A percentile compares a stretch with the other conserved stretches of the same genome.
These are phyloP conservation scores for Inosperma sp. DNA, from an alignment of 768 basidiomycete species.

Conservation along the genomic window DNA sequence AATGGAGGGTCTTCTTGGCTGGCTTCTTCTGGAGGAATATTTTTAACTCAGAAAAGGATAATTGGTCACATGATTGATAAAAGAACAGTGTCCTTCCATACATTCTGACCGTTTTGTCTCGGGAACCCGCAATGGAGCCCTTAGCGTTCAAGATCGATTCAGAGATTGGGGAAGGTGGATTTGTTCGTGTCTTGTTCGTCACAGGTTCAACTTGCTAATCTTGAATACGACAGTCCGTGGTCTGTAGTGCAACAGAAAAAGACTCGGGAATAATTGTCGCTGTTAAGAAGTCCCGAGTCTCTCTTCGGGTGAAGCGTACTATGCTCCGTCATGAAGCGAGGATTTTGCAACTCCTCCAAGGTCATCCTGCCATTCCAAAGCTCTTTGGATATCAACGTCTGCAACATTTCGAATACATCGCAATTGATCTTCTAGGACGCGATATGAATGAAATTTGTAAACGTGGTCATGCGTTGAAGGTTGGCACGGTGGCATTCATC, in stretches of 20 bases:
- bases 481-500: conserved; percentile 8
- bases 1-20: too few species aligned
- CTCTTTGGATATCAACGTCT: conserved; percentile 27
- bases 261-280: conserved; percentile 6
- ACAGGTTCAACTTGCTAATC: too few species aligned
- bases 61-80: too few species aligned
- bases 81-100: too few species aligned
- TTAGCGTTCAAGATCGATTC: too few species aligned
- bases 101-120: too few species aligned
- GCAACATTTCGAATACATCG: conserved; percentile 30
- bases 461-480: not conserved
- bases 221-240: conserved; percentile 21
- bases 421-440: conserved; percentile 27
- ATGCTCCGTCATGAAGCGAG: conserved; percentile 24
- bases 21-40: too few species aligned
- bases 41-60: too few species aligned
- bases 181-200: too few species aligned
- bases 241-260: conserved; percentile 19
- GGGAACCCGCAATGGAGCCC: too few species aligned
- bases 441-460: conserved; percentile 17
- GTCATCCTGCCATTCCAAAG: conserved; percentile 27
- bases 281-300: conserved; percentile 27
- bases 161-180: too few species aligned
- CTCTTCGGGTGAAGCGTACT: conserved; percentile 22
- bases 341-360: conserved; percentile 23